Evolutionary conservation across 1,139 yeast species (phyloP), one percentile per base, ranked within the genome.

Genomic region (Groenewaldozyma sp.): DNA sequence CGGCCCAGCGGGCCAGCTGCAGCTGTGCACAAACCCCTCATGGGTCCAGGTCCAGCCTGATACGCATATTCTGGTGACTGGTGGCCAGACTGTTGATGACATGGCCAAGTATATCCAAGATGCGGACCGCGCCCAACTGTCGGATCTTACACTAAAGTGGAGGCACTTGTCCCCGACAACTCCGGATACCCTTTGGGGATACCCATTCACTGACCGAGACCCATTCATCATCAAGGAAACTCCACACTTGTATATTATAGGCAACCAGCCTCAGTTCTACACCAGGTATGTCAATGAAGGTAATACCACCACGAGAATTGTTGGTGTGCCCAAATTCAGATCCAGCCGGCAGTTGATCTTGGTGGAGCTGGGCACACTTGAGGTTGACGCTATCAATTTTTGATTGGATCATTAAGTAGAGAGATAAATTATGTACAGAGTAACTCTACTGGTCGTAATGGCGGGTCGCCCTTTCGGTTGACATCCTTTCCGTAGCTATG

Each of bases 161-260:
- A 91, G 86, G 50, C 84, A 84, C 52, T 67, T 84, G 28, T 80
- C 86, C 0, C 98, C 98, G 2, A 87, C 97, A 0, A 94, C 95
- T 1, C 99, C 99, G 0, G 98, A 91, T 54, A 93, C 99, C 0
- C 64, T 91, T 34, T 82, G 66, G 53, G 49, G 94, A 48, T 87
- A 86, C 52, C 97, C 99, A 1, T 88, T 71, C 54, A 71, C 74
- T n/a, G 74, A 78, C 33, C 53, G 56, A 3, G 98, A 93, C 59
- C 97, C 97, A 2, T 87, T 91, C 59, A 71, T 84, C 2, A 56
- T 91, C 26, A 65, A 65, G 4, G 82, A 81, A 52, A 73, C 83
- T 17, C 98, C 98, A 0, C 91, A 86, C 55, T 78, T 88, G 2
- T 86, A 82, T 55, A 76, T 86, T 53, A 84, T 76, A 1, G 97